Percentiles rank a stretch among this genome's conserved stretches.
Conservation (phyloP, 495 filamentous ascomycete genomes). For the Aspergillus conjunctus region DNA sequence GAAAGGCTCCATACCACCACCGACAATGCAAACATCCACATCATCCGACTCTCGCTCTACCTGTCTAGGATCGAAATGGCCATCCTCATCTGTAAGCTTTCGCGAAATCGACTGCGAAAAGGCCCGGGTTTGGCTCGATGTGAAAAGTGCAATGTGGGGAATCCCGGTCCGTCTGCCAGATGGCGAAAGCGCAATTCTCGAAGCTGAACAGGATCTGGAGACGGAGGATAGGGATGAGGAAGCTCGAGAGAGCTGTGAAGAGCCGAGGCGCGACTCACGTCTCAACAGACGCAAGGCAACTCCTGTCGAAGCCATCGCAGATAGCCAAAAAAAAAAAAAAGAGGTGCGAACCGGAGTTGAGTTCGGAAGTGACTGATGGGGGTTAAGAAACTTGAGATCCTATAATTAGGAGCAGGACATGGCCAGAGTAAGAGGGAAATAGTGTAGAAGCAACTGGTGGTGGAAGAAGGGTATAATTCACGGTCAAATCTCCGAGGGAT, state of each 20-base stretch:
- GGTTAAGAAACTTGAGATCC: too few relatives aligned
- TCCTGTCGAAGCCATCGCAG: slow-evolving; percentile 46
- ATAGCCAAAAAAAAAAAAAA: not conserved
- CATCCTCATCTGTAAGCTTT: slow-evolving; percentile 57
- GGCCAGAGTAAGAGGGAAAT: not conserved
- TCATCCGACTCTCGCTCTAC: slow-evolving; percentile 86
- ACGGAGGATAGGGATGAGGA: slow-evolving; percentile 32
- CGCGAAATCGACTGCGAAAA: slow-evolving; percentile 54
- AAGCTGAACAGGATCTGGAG: slow-evolving; percentile 25
- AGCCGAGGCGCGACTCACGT: slow-evolving; percentile 40
- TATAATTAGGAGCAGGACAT: slow-evolving; percentile 6
- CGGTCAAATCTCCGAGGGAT: not conserved
- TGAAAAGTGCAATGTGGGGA: slow-evolving; percentile 30
- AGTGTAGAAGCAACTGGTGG: slow-evolving; percentile 1
- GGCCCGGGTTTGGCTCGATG: slow-evolving; percentile 36
- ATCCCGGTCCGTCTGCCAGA: slow-evolving; percentile 24
- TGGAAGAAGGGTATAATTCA: not conserved
- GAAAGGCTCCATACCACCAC: slow-evolving; percentile 63
- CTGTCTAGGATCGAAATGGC: slow-evolving; percentile 69
- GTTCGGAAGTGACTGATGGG: not conserved
- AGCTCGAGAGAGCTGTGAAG: slow-evolving; percentile 33
- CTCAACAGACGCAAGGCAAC: slow-evolving; percentile 48
- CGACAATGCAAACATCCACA: slow-evolving; percentile 96
- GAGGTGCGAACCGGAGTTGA: not conserved
- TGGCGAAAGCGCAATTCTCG: slow-evolving; percentile 28